Evolutionary conservation across 2,329 filamentous ascomycete genomes (phyloP).

Genomic region (Talaromyces atroroseus): DNA sequence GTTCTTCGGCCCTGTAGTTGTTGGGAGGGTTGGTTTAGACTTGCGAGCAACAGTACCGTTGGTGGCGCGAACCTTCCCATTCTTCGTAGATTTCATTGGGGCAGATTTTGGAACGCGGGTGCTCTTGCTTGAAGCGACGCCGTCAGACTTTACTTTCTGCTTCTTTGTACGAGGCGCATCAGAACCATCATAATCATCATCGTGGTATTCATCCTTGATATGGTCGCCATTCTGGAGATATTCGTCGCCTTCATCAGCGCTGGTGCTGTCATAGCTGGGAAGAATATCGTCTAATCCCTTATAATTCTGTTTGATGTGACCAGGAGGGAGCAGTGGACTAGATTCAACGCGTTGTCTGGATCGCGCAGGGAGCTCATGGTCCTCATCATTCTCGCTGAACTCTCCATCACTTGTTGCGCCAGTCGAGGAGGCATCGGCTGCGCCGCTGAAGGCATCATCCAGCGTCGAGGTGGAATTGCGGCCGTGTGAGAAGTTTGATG

Average conservation of each 20-base stretch:
- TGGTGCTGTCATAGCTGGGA: slow-evolving; percentile 56
- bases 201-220: slow-evolving; percentile 52
- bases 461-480: slow-evolving; percentile 88
- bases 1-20: slow-evolving; percentile 23
- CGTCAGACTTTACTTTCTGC: slow-evolving; percentile 44
- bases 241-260: slow-evolving; percentile 55
- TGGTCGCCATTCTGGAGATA: slow-evolving; percentile 52
- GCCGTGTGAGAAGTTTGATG: slow-evolving; percentile 87
- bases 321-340: slow-evolving; percentile 41
- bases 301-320: slow-evolving; percentile 41
- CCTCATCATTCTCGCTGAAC: slow-evolving; percentile 56
- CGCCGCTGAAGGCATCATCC: slow-evolving; percentile 88
- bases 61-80: slow-evolving; percentile 28
- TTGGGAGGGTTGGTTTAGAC: slow-evolving; percentile 8
- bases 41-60: slow-evolving; percentile 31
- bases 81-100: slow-evolving; percentile 25
- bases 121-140: slow-evolving; percentile 24
- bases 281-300: slow-evolving; percentile 49
- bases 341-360: slow-evolving; percentile 40
- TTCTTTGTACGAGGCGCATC: slow-evolving; percentile 46
- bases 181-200: slow-evolving; percentile 32
- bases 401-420: slow-evolving; percentile 74
- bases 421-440: slow-evolving; percentile 70
- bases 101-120: slow-evolving; percentile 26
- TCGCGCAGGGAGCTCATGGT: slow-evolving; percentile 45